Evolutionary conservation across 257 asterid species (phyloP).

Genomic region (Haberlea rhodopensis): DNA sequence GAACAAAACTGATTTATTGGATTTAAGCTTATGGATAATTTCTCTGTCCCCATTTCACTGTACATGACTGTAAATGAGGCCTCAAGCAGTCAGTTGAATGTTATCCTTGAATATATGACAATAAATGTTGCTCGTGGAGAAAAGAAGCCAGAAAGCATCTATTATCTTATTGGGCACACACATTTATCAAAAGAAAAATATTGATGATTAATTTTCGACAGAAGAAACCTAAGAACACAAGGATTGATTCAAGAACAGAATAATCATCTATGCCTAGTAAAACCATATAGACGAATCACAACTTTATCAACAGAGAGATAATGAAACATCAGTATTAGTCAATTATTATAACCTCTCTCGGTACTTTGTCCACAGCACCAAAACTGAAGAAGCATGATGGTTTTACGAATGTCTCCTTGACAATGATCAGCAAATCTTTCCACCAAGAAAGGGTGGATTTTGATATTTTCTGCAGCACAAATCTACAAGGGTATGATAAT

Average conservation of each 20-base stretch:
- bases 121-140: neutral
- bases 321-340: neutral
- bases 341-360: conserved; percentile 47
- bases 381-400: conserved; percentile 79
- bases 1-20: neutral
- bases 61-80: neutral
- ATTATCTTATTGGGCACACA: neutral
- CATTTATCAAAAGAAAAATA: neutral
- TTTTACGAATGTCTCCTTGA: conserved; percentile 86
- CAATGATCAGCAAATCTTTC: conserved; percentile 65
- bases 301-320: neutral
- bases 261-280: neutral
- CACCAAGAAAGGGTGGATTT: conserved; percentile 55
- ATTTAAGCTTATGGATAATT: neutral
- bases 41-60: neutral
- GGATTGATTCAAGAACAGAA: no score
- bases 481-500: conserved; percentile 51
- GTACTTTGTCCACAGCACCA: conserved; percentile 79
- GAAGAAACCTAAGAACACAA: neutral
- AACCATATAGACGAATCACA: neutral
- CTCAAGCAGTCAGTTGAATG: neutral
- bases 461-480: conserved; percentile 66
- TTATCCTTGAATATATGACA: neutral
- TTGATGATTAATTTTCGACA: neutral
- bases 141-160: neutral